phyloP scores from a whole-genome alignment of 1,139 yeast genomes.

The Blastobotrys niveus region DNA sequence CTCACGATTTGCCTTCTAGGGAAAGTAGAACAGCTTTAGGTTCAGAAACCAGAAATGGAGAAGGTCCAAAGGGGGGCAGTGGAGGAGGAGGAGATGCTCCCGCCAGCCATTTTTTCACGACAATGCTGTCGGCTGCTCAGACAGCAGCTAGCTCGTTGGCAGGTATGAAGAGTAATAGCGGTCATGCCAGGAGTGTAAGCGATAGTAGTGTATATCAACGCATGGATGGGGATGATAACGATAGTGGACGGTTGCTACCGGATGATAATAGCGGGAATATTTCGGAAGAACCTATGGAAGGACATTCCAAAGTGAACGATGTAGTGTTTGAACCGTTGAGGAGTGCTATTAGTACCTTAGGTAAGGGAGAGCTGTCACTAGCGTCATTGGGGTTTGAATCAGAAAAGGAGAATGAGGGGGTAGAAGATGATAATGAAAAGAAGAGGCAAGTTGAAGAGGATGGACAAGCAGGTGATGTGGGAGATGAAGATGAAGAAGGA shows the following conservation, averaged over 20 bases:
- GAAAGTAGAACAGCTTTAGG: no score
- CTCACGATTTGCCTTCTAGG: no score
- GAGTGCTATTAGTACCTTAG: slow-evolving; percentile 52
- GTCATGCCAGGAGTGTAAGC: slow-evolving; percentile 9
- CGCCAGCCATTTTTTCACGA: slow-evolving; percentile 27
- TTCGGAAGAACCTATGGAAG: slow-evolving; percentile 4
- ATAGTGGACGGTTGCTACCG: slow-evolving; percentile 5
- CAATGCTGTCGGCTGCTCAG: slow-evolving; percentile 32
- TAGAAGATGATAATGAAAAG: neutral
- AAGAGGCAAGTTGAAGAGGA: neutral
- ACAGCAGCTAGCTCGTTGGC: slow-evolving; percentile 31
- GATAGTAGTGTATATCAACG: slow-evolving; percentile 11
- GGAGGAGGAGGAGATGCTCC: slow-evolving; percentile 24
- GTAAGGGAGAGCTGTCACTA: slow-evolving; percentile 63
- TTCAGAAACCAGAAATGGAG: no score
- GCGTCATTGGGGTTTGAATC: slow-evolving; percentile 45
- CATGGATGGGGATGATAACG: slow-evolving; percentile 16
- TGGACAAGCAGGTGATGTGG: slow-evolving; percentile 1
- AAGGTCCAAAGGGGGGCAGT: no score
- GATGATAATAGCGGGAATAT: neutral
- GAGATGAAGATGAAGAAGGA: neutral
- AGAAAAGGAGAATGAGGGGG: slow-evolving; percentile 11
- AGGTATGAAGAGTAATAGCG: slow-evolving; percentile 12
- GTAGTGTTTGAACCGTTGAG: slow-evolving; percentile 57
- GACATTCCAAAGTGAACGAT: slow-evolving; percentile 22